Percentiles rank a stretch among this genome's conserved stretches.
These are phyloP conservation scores for Anethum foeniculum DNA, from an alignment of 140 eudicot genomes.

Conservation along the genomic window DNA sequence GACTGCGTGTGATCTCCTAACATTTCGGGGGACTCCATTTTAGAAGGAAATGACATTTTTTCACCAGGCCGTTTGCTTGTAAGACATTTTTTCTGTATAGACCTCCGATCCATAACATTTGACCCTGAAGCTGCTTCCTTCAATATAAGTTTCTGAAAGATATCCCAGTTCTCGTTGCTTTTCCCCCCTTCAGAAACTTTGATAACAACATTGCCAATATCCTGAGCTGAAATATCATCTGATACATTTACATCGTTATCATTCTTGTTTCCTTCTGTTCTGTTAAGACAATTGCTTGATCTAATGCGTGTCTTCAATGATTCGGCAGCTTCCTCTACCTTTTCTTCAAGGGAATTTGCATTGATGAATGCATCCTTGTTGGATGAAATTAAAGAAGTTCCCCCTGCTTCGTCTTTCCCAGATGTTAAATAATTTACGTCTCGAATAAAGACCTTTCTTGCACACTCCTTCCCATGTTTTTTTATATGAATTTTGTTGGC, in stretches of 20 bases:
- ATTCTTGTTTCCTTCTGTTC: constrained; percentile 27
- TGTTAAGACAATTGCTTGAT: constrained; percentile 15
- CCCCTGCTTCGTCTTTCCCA: constrained; percentile 31
- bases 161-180: constrained; percentile 60
- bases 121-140: constrained; percentile 35
- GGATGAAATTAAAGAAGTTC: constrained; percentile 27
- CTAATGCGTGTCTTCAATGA: constrained; percentile 29
- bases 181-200: constrained; percentile 26
- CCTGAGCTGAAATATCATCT: background rate
- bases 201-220: constrained; percentile 15
- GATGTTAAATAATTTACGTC: constrained; percentile 56
- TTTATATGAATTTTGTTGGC: constrained; percentile 13
- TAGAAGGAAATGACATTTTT: constrained; percentile 17
- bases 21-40: constrained; percentile 23
- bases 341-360: constrained; percentile 28
- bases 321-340: constrained; percentile 43
- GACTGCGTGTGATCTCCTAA: constrained; percentile 23
- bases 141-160: constrained; percentile 64
- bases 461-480: constrained; percentile 35
- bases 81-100: constrained; percentile 14
- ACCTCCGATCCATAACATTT: constrained; percentile 10
- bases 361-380: constrained; percentile 25
- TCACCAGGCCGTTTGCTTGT: constrained; percentile 9
- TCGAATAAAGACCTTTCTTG: constrained; percentile 54
- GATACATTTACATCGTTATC: background rate